Base-by-base conservation (phyloP, 345 rosid genomes). In the Lepidium aucheri region DNA sequence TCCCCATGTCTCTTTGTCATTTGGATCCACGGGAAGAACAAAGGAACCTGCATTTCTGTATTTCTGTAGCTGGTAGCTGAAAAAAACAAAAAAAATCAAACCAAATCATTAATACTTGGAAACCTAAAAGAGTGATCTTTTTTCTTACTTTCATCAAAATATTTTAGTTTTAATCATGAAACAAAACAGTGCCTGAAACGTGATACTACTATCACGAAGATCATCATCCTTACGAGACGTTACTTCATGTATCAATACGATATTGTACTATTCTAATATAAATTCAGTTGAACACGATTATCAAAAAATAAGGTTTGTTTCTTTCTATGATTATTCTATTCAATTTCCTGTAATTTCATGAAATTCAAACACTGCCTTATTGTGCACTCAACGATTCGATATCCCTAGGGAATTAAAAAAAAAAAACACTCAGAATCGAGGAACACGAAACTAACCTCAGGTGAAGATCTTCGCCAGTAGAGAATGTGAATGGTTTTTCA, bases 401-500 rank as follows among this genome's bases (percentile, higher is more conserved):
- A 24, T 14, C 45, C 56, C 36, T 4, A 36, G 18, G 6, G 47
- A 58, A 22, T 14, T 5, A 45, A 45, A 15, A 43, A n/a, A 9
- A 7, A 45, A 15, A 43, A n/a, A 9, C 3, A 24, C 11, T 9
- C 68, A 32, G 14, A 17, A 33, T 54, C 45, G 34, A 65, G 53
- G n/a, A 30, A 8, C 1, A 6, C 6, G 8, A 70, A 55, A 34
- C 59, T 65, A 32, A 88, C 99, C 99, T 94, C 8, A 94, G 82
- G 70, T 94, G 99, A 53, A 94, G 93, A 86, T 94, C 99, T 82
- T 94, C 99, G 1, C 99, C 99, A 0, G 99, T 94, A 73, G 76
- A 71, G 84, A 94, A 90, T 5, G 99, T 94, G 81, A 86, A 80
- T 2, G 99, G 99, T 0, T 84, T 85, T 49, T 94, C 99, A 7